These are phyloP conservation scores for Termitomyces sp. DNA, from an alignment of 768 basidiomycete species.

Conservation along the genomic window DNA sequence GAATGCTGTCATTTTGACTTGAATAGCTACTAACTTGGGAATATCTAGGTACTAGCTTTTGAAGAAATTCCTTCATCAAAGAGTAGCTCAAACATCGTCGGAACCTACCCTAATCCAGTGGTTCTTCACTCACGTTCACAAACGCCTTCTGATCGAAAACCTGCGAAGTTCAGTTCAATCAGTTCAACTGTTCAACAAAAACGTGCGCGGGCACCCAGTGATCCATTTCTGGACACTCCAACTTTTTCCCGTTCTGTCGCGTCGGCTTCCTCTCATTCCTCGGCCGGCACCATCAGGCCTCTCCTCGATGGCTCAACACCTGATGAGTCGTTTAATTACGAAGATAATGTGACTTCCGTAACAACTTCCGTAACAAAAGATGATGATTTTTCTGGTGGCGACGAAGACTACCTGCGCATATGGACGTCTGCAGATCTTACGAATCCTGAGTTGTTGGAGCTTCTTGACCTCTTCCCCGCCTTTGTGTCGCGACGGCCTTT, in stretches of 20 bases:
- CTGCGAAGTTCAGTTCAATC: constrained; percentile 34
- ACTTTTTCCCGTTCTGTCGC: constrained; percentile 48
- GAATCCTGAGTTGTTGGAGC: constrained; percentile 65
- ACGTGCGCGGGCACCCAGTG: constrained; percentile 69
- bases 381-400: constrained; percentile 22
- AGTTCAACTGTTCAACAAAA: constrained; percentile 45
- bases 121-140: constrained; percentile 49
- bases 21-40: constrained; percentile 6
- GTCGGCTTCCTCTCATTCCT: constrained; percentile 47
- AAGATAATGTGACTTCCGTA: constrained; percentile 29
- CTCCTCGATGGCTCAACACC: constrained; percentile 23
- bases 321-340: constrained; percentile 33
- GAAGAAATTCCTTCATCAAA: constrained; percentile 53
- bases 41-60: constrained; percentile 50
- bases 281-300: constrained; percentile 24
- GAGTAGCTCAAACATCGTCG: constrained; percentile 24
- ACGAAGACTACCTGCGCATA: constrained; percentile 56
- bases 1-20: constrained; percentile 14
- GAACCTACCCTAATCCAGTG: constrained; percentile 29
- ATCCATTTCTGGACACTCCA: constrained; percentile 76
- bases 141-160: constrained; percentile 35
- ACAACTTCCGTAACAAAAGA: constrained; percentile 22
- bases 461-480: constrained; percentile 71
- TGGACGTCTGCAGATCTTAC: constrained; percentile 80
- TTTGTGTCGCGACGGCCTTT: constrained; percentile 67